Evolutionary conservation across 441 rosid genomes (phyloP), one percentile per base, ranked within the genome.

Genomic region (Iberis amara): DNA sequence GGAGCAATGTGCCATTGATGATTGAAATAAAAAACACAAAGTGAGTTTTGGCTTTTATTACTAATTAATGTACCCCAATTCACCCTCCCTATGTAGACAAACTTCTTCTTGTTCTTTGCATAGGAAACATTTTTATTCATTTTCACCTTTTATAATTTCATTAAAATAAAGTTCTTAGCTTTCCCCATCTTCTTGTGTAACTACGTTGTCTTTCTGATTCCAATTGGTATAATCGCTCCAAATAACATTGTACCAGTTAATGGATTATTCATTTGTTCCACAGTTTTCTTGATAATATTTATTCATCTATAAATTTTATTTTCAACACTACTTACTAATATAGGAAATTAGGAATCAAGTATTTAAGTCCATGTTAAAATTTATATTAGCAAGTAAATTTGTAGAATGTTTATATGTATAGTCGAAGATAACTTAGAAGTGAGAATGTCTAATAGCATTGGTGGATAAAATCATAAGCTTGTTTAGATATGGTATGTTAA

Each of bases 51-150:
- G 77, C 76, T 59, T 68, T 66, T 66, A 66, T 66, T 66, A 74
- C 70, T 65, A 63, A 35, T 80, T 65, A 63, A 35, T 80, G 89
- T 70, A 61, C 55, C 80, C 80, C 71, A 64, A 66, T 73, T 76
- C 71, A 56, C 78, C 74, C 68, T 67, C 69, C 76, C 73, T 62
- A 62, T 46, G 70, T 66, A 63, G 76, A 73, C 87, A 82, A 60
- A 52, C 27, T 60, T 55, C 62, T 60, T 66, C 70, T 66, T 85
- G 91, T 73, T 82, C 55, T 68, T 26, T 73, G 40, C 79, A 18
- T 65, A 78, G 86, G 85, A 78, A 77, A 82, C 96, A 79, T 70
- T 61, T 72, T 56, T 69, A 56, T 45, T 69, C 71, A 51, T 50
- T 28, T 76, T 67, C 61, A 31, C 37, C 45, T 50, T 61, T 18